Conservation (phyloP, 345 rosid species). For the Aethionema arabicum region DNA sequence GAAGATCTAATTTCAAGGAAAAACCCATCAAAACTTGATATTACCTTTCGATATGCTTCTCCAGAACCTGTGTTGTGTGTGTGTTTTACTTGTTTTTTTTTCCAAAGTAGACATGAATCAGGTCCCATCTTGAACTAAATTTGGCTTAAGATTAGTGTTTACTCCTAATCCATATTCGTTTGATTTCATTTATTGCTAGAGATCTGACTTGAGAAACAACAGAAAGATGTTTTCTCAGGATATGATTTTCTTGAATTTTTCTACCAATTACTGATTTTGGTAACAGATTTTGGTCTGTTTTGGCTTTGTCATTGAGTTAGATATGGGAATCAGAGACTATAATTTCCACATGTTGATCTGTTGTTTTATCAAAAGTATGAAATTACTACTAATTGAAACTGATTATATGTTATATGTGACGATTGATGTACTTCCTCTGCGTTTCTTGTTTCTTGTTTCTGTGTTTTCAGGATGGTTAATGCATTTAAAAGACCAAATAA, state of each 20-base stretch:
- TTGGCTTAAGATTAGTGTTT: background rate
- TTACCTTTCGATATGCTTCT: background rate
- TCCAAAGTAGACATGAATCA: background rate
- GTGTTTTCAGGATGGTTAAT: conserved; percentile 77
- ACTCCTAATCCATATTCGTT: too few species aligned
- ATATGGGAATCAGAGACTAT: conserved; percentile 6
- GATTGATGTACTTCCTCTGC: background rate
- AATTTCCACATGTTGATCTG: background rate
- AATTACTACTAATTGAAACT: background rate
- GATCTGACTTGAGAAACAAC: background rate
- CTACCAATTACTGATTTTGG: too few species aligned
- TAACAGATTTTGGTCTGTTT: background rate
- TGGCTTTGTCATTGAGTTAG: conserved; percentile 17
- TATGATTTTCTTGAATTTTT: background rate
- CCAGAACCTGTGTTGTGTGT: background rate
- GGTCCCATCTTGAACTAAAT: background rate
- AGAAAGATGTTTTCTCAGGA: conserved; percentile 1
- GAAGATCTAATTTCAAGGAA: background rate
- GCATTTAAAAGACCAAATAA: conserved; percentile 80
- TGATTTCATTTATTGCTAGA: too few species aligned
- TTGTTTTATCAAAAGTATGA: conserved; percentile 93
- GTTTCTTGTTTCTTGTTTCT: conserved; percentile 27
- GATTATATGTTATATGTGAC: background rate
- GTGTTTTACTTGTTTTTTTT: background rate
- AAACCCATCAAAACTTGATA: background rate